phyloP scores from a whole-genome alignment of 805 yeast species.

The Kodamaea restingae region DNA sequence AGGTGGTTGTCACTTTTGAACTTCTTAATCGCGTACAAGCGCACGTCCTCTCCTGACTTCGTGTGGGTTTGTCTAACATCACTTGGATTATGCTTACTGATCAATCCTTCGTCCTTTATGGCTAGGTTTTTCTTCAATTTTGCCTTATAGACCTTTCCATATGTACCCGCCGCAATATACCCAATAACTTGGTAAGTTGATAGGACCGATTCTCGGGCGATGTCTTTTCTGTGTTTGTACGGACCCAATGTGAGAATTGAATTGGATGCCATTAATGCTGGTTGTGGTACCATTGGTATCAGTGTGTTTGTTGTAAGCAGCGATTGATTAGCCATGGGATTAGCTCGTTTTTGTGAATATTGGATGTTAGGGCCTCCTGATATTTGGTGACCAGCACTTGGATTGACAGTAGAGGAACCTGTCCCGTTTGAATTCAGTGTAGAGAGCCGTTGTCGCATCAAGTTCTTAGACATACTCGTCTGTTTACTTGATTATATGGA shows the following conservation, averaged over 20 bases:
- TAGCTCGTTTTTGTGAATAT: not conserved
- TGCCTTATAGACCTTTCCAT: constrained; percentile 93
- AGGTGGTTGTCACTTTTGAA: constrained; percentile 75
- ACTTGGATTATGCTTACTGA: not conserved
- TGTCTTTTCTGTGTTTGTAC: constrained; percentile 52
- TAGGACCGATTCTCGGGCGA: constrained; percentile 66
- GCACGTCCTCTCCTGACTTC: constrained; percentile 12
- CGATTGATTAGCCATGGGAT: not conserved
- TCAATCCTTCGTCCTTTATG: constrained; percentile 3
- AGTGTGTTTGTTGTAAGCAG: constrained; percentile 4
- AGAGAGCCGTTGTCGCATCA: constrained; percentile 1
- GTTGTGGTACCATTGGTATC: constrained; percentile 15
- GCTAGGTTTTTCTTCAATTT: constrained; percentile 35
- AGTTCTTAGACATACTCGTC: not conserved
- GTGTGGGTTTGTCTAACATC: not conserved
- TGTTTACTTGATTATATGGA: not conserved
- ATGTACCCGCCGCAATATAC: constrained; percentile 97
- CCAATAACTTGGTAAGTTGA: constrained; percentile 85
- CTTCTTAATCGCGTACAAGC: constrained; percentile 83
- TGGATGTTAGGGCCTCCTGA: not conserved
- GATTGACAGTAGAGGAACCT: not conserved
- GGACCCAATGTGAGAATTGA: constrained; percentile 41
- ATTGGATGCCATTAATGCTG: constrained; percentile 37
- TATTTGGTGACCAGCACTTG: not conserved
- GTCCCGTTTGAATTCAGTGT: not conserved